Evolutionary conservation across 306 rosid species (phyloP).

Genomic region (Cyamopsis tetragonoloba): DNA sequence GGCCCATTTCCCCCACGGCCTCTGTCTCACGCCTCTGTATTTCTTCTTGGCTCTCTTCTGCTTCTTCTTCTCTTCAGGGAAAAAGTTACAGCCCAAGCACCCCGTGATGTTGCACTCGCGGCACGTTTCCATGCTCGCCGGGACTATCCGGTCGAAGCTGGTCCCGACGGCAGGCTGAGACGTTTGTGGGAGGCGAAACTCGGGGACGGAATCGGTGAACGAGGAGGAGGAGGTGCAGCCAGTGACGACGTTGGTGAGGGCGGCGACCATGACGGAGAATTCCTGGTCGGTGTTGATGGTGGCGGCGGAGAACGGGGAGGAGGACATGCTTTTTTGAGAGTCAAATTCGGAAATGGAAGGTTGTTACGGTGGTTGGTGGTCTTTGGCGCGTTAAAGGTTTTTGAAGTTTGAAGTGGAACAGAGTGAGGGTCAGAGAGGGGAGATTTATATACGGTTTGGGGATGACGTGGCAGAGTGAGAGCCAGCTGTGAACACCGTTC

Average conservation of each 20-base stretch:
- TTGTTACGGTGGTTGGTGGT: not conserved
- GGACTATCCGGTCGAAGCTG: not conserved
- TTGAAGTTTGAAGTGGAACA: not conserved
- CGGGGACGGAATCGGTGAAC: not conserved
- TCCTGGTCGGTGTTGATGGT: slow-evolving; percentile 64
- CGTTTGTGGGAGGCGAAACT: not conserved
- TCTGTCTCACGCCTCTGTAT: slow-evolving; percentile 84
- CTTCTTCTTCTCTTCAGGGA: slow-evolving; percentile 40
- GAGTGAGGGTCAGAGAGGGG: not conserved
- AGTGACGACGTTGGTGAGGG: slow-evolving; percentile 71
- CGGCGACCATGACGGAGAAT: slow-evolving; percentile 58
- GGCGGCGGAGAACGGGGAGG: not conserved
- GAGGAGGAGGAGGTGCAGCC: slow-evolving; percentile 42
- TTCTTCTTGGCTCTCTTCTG: slow-evolving; percentile 60
- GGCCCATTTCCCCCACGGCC: slow-evolving; percentile 99
- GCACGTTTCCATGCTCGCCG: slow-evolving; percentile 40
- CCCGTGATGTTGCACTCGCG: slow-evolving; percentile 47
- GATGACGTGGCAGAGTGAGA: slow-evolving; percentile 32
- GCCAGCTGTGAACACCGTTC: slow-evolving; percentile 41
- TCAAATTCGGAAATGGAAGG: slow-evolving; percentile 35
- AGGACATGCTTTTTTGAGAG: too few species aligned
- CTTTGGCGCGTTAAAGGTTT: not conserved
- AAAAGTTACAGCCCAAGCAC: slow-evolving; percentile 63
- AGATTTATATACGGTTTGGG: slow-evolving; percentile 38
- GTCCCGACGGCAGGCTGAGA: not conserved